Evolutionary conservation across 2,329 filamentous ascomycete genomes (phyloP).

Genomic region (Epichloe amarillans): DNA sequence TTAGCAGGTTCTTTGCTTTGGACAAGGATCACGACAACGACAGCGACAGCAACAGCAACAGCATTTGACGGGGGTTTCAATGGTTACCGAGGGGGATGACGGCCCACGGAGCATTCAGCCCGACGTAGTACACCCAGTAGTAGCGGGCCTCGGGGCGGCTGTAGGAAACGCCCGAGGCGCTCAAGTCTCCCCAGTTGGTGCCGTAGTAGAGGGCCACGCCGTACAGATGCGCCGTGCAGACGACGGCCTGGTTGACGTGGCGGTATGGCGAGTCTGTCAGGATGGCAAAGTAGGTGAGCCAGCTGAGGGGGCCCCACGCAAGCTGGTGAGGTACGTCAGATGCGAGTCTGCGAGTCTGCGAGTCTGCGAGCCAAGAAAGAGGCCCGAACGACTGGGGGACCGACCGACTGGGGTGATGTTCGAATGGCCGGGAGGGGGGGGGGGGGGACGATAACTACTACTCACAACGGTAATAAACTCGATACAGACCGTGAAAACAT

Average conservation of each 20-base stretch:
- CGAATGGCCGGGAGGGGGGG: neutral
- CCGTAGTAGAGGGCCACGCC: conserved; percentile 49
- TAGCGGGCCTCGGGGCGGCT: conserved; percentile 48
- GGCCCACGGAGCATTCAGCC: conserved; percentile 48
- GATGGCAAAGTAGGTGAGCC: conserved; percentile 34
- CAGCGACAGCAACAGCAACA: too few species aligned
- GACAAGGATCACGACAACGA: too few species aligned
- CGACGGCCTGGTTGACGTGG: conserved; percentile 36
- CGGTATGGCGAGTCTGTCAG: conserved; percentile 28
- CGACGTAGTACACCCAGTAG: conserved; percentile 50
- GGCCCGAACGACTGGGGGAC: neutral
- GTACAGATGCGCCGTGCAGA: conserved; percentile 44
- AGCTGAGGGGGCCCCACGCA: conserved; percentile 46
- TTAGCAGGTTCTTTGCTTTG: too few species aligned
- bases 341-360: too few species aligned
- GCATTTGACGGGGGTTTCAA: too few species aligned
- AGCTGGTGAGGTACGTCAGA: conserved; percentile 19
- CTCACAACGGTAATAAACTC: conserved; percentile 69
- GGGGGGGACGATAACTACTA: neutral
- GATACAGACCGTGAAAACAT: conserved; percentile 76
- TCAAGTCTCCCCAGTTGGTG: conserved; percentile 38
- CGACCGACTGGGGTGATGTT: neutral
- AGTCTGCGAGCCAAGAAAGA: neutral
- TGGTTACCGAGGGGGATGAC: conserved; percentile 36
- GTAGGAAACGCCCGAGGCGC: conserved; percentile 31